phyloP scores from a whole-genome alignment of 768 basidiomycete genomes.

The Boletus sensibilis region DNA sequence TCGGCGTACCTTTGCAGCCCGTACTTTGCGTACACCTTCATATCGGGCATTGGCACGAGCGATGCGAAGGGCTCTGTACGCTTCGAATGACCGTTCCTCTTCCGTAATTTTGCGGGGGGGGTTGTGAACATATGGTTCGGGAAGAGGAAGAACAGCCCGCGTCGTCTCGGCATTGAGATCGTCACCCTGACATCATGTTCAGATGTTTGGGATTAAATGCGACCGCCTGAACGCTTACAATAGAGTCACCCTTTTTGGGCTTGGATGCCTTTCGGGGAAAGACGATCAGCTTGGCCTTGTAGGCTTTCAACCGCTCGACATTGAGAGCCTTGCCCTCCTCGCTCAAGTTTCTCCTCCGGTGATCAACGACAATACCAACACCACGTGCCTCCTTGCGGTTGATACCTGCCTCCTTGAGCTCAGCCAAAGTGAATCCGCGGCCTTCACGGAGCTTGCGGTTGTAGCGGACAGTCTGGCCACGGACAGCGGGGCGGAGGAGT shows the following conservation, averaged over 20 bases:
- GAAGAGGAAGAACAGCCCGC: conserved; percentile 64
- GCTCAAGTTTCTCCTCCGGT: conserved; percentile 92
- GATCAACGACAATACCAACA: conserved; percentile 94
- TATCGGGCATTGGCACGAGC: conserved; percentile 80
- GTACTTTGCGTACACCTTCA: conserved; percentile 85
- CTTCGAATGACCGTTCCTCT: conserved; percentile 86
- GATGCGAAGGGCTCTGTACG: conserved; percentile 84
- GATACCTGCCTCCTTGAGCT: conserved; percentile 95
- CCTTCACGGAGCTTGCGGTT: conserved; percentile 97
- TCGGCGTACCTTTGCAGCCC: conserved; percentile 74
- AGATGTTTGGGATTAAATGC: not conserved
- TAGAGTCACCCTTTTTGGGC: conserved; percentile 93
- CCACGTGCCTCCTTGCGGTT: conserved; percentile 90
- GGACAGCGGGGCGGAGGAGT: conserved; percentile 95
- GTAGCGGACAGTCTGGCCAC: conserved; percentile 94
- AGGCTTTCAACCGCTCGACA: conserved; percentile 89
- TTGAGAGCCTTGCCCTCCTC: conserved; percentile 97
- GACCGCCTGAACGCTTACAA: conserved; percentile 49
- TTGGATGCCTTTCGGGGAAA: conserved; percentile 96
- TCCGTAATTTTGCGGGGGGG: conserved; percentile 89
- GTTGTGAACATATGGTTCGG: conserved; percentile 67
- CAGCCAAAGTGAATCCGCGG: conserved; percentile 91
- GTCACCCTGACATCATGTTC: conserved; percentile 54
- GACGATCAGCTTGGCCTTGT: conserved; percentile 90
- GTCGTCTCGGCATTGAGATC: conserved; percentile 79